These are phyloP conservation scores for Carex kokanica DNA, from an alignment of 176 grass and related monocot genomes.

Conservation along the genomic window DNA sequence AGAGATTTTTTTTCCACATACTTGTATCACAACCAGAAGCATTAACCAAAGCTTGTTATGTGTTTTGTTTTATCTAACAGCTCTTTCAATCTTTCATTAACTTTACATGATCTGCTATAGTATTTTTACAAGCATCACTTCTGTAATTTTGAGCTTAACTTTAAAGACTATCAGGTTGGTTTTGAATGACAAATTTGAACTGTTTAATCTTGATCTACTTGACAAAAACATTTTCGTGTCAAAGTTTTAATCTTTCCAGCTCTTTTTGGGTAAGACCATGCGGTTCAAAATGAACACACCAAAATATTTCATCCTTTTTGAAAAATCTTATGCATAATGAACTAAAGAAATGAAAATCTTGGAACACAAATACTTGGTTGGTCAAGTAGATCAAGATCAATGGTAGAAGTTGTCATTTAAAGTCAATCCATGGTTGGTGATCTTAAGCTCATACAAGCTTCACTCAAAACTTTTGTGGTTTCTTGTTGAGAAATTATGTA, in stretches of 20 bases:
- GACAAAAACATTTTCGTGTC: neutral
- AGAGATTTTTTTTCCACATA: neutral
- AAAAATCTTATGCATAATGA: neutral
- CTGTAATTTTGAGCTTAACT: neutral
- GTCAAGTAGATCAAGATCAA: neutral
- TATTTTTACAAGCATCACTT: neutral
- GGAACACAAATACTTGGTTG: neutral
- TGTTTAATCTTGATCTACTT: neutral
- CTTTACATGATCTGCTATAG: neutral
- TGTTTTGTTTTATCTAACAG: slow-evolving; percentile 1
- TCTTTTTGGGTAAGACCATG: neutral
- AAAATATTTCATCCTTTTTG: neutral
- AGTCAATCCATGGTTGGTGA: neutral
- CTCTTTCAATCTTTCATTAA: neutral
- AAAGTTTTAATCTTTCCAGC: neutral
- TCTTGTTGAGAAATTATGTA: too few relatives aligned
- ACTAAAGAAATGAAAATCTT: neutral
- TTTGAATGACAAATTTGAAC: neutral
- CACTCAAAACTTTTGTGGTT: neutral
- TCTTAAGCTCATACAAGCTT: neutral
- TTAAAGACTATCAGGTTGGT: neutral
- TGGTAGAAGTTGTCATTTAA: neutral
- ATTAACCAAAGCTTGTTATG: neutral
- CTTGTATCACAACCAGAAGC: neutral
- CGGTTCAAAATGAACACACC: neutral